Conservation (phyloP, 2,329 filamentous ascomycete genomes). For the Aschersonia sp. region DNA sequence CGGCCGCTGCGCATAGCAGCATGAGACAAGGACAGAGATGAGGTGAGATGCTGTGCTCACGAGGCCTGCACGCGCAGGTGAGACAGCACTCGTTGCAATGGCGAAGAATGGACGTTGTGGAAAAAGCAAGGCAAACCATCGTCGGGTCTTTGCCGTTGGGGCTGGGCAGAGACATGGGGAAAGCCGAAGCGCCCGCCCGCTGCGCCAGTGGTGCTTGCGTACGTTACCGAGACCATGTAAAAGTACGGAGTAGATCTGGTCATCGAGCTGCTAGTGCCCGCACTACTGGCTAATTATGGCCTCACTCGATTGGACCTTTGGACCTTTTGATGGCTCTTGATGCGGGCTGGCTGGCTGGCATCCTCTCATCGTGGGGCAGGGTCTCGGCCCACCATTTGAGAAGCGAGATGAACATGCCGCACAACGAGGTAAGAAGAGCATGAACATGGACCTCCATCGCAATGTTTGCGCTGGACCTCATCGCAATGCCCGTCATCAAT, state of each 20-base stretch:
- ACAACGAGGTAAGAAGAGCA: conserved; percentile 2
- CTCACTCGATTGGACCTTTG: no score
- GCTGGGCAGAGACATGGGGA: not conserved
- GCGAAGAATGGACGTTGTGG: not conserved
- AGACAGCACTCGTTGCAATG: not conserved
- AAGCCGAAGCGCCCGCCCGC: not conserved
- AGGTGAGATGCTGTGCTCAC: no score
- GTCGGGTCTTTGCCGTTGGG: not conserved
- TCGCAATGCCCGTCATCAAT: not conserved
- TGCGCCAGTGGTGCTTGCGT: not conserved
- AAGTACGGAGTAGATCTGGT: no score
- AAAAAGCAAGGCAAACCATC: not conserved
- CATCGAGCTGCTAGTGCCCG: no score
- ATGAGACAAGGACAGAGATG: no score
- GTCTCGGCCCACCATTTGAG: conserved; percentile 12
- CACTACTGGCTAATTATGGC: no score
- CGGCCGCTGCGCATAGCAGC: no score
- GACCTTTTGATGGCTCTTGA: not conserved
- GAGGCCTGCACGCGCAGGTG: not conserved
- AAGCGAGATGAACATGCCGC: conserved; percentile 16
- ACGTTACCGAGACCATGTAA: no score
- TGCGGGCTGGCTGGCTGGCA: not conserved
- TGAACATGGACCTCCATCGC: conserved; percentile 2
- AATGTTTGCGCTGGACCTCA: not conserved
- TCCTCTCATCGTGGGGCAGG: conserved; percentile 5